Base-by-base conservation (phyloP, 2,329 filamentous ascomycete genomes). In the Fusarium sp. region DNA sequence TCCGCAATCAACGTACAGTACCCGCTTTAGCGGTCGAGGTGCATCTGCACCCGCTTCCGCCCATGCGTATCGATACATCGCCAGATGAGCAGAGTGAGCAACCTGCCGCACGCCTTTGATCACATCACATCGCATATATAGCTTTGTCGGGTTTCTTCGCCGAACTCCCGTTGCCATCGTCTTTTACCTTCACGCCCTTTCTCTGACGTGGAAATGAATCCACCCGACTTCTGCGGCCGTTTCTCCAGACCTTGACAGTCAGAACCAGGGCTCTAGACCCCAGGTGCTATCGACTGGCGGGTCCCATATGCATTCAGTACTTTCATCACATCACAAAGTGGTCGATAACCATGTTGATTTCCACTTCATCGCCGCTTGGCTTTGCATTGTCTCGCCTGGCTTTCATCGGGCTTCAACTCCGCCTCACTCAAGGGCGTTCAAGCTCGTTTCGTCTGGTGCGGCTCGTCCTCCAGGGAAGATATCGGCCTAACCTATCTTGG, bases 131-230 rank as follows among this genome's bases (percentile, higher is more conserved):
- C 61, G 52, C 45, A 65, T 50, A 56, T 68, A 62, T 63, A 57
- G 68, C 20, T 50, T 65, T 71, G 37, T 60, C 60, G 65, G 43
- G 48, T 33, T 39, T 61, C 59, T 64, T 65, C 52, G 56, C 54
- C 62, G 65, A 59, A 54, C 63, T 58, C 35, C 50, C 54, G 60
- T 33, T 31, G 27, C 41, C 27, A 48, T 48, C 33, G 43, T 43
- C 45, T 60, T 62, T 16, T 63, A 56, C 48, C 33, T 45, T 41
- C 63, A 67, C 69, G 69, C 72, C 58, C 69, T 68, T 50, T 63
- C 63, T 67, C 64, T 58, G 76, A 78, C 76, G 76, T 78, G 76
- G 70, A 73, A 72, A 68, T 66, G 52, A 71, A 69, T 62, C 73
- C 75, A 76, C 76, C 52, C 69, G 63, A 66, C 48, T 65, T 48